These are phyloP conservation scores for Hibiscus mutabilis DNA, from an alignment of 345 rosid genomes.

Conservation along the genomic window DNA sequence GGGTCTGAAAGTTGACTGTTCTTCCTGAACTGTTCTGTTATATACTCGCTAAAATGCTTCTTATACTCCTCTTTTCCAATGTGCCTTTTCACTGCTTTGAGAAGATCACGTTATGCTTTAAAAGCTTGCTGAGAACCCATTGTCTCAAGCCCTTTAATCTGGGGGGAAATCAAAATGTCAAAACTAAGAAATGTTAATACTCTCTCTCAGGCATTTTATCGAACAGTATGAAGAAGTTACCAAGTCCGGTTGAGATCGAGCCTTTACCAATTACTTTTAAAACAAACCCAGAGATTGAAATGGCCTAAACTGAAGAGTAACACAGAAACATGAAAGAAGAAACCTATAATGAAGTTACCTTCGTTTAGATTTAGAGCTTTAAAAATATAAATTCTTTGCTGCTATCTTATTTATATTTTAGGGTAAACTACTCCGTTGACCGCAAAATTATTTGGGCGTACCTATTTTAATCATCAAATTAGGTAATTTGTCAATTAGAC, in stretches of 20 bases:
- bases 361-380: background rate
- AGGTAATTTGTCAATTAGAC: too few relatives aligned
- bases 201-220: slow-evolving; percentile 12
- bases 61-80: slow-evolving; percentile 69
- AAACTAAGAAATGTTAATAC: background rate
- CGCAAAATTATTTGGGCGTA: too few relatives aligned
- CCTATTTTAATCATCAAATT: too few relatives aligned
- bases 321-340: background rate
- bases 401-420: background rate
- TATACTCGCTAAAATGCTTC: slow-evolving; percentile 58
- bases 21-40: slow-evolving; percentile 50
- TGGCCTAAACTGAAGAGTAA: background rate
- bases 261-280: background rate
- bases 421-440: too few relatives aligned
- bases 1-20: slow-evolving; percentile 23
- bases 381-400: background rate
- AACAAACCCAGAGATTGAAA: background rate
- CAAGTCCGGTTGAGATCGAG: background rate
- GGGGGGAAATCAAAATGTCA: background rate
- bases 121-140: slow-evolving; percentile 45
- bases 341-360: background rate
- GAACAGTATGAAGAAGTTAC: background rate
- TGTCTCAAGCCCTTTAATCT: slow-evolving; percentile 9
- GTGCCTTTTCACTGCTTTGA: slow-evolving; percentile 61
- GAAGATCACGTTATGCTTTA: slow-evolving; percentile 55